These are phyloP conservation scores for Kwoniella newhampshirensis DNA, from an alignment of 768 basidiomycete species.

Conservation along the genomic window DNA sequence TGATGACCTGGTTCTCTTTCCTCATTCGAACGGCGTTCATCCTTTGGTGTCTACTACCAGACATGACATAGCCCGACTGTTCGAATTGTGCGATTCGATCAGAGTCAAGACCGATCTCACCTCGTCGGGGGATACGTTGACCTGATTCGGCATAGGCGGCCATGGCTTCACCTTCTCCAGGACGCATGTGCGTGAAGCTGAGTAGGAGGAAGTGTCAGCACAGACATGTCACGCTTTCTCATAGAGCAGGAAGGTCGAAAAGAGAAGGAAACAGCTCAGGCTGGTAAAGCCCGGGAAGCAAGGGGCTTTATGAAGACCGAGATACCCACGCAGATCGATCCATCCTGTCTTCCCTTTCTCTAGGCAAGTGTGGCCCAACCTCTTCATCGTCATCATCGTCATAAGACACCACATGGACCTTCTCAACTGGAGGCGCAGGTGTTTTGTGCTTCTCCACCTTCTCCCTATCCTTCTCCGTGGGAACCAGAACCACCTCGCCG, in stretches of 20 bases:
- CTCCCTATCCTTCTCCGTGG: slow-evolving; percentile 13
- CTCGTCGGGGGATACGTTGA: slow-evolving; percentile 93
- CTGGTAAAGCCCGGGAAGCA: too few relatives aligned
- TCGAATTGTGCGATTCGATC: slow-evolving; percentile 86
- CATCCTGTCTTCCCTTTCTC: slow-evolving; percentile 59
- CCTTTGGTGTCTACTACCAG: slow-evolving; percentile 84
- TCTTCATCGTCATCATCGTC: slow-evolving; percentile 64
- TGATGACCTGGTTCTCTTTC: slow-evolving; percentile 99
- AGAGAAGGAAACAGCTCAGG: too few relatives aligned
- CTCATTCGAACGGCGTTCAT: slow-evolving; percentile 99
- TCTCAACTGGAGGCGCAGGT: slow-evolving; percentile 29
- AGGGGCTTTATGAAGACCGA: too few relatives aligned
- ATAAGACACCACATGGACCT: slow-evolving; percentile 30
- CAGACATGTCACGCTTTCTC: background rate
- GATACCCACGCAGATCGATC: slow-evolving; percentile 58
- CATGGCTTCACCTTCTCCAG: slow-evolving; percentile 97
- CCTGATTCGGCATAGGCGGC: slow-evolving; percentile 86
- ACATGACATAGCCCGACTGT: slow-evolving; percentile 94
- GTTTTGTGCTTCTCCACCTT: slow-evolving; percentile 9
- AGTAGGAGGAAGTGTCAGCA: background rate
- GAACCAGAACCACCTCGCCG: slow-evolving; percentile 21
- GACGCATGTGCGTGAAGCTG: slow-evolving; percentile 80
- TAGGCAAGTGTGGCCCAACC: slow-evolving; percentile 76
- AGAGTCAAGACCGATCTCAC: slow-evolving; percentile 91
- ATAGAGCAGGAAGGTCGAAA: background rate